Percentiles rank a stretch among this genome's conserved stretches.
Evolutionary conservation across 1,284 basidiomycete genomes (phyloP).

Genomic region (Naganishia liquefaciens): DNA sequence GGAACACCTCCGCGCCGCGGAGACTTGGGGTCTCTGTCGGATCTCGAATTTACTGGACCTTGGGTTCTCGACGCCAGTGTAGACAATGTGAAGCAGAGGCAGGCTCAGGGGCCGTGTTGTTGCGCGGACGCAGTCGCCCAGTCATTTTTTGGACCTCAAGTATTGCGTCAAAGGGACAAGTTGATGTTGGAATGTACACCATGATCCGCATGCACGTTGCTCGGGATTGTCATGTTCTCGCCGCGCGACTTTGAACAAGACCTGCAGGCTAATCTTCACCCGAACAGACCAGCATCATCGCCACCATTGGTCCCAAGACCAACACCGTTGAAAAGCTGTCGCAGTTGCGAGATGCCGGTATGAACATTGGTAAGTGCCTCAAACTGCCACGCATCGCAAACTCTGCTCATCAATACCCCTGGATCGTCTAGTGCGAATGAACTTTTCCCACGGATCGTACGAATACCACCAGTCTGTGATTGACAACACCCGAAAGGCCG

Average conservation of each 20-base stretch:
- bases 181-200: no score
- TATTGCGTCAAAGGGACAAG: no score
- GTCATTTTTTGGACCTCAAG: no score
- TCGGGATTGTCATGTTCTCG: no score
- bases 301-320: constrained; percentile 93
- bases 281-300: constrained; percentile 86
- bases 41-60: no score
- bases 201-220: no score
- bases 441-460: constrained; percentile 95
- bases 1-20: not conserved
- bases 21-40: not conserved
- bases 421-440: constrained; percentile 78
- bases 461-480: constrained; percentile 97
- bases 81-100: no score
- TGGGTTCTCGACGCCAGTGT: no score
- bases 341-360: constrained; percentile 79
- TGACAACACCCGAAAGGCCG: constrained; percentile 87
- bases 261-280: not conserved
- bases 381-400: not conserved
- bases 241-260: not conserved
- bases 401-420: not conserved
- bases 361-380: constrained; percentile 81
- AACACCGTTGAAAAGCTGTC: constrained; percentile 83
- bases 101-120: no score
- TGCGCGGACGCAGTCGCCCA: no score